These are phyloP conservation scores for Cutaneotrichosporon sp. DNA, from an alignment of 1,284 basidiomycete genomes.

Conservation along the genomic window DNA sequence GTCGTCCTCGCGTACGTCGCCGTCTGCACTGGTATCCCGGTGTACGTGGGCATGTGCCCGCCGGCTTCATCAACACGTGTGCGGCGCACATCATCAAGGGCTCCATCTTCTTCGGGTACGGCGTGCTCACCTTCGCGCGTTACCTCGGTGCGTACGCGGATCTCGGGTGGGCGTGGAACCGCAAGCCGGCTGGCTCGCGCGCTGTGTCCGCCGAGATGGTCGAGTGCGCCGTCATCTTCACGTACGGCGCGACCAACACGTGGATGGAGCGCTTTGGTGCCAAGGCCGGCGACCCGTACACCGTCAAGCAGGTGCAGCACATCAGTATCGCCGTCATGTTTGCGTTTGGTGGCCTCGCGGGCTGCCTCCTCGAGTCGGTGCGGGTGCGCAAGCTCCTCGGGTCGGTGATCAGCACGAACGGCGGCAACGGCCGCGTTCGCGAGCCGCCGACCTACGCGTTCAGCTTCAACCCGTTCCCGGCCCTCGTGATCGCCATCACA, in stretches of 20 bases:
- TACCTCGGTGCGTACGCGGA: constrained; percentile 89
- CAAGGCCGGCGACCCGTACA: constrained; percentile 76
- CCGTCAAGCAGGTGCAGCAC: constrained; percentile 92
- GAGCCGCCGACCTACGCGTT: constrained; percentile 72
- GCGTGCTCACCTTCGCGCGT: constrained; percentile 81
- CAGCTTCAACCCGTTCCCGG: constrained; percentile 93
- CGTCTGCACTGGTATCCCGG: constrained; percentile 37
- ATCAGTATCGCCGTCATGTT: constrained; percentile 87
- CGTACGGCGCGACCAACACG: constrained; percentile 87
- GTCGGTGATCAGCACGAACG: constrained; percentile 22
- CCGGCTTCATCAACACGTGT: constrained; percentile 73
- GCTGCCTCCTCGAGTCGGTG: constrained; percentile 85
- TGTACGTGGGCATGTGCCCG: constrained; percentile 44
- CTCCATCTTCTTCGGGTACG: constrained; percentile 87
- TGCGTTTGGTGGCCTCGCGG: constrained; percentile 88
- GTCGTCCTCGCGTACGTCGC: constrained; percentile 44
- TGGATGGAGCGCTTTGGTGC: constrained; percentile 97
- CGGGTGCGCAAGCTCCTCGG: constrained; percentile 60
- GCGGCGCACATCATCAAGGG: constrained; percentile 94
- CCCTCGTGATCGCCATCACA: constrained; percentile 88
- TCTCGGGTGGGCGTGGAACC: constrained; percentile 95
- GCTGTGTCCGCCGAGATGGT: constrained; percentile 78
- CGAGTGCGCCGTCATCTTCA: constrained; percentile 82
- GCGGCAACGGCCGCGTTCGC: constrained; percentile 42
- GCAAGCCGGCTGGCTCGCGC: constrained; percentile 37